These are phyloP conservation scores for Peterozyma toletana DNA, from an alignment of 805 yeast species.

Conservation along the genomic window DNA sequence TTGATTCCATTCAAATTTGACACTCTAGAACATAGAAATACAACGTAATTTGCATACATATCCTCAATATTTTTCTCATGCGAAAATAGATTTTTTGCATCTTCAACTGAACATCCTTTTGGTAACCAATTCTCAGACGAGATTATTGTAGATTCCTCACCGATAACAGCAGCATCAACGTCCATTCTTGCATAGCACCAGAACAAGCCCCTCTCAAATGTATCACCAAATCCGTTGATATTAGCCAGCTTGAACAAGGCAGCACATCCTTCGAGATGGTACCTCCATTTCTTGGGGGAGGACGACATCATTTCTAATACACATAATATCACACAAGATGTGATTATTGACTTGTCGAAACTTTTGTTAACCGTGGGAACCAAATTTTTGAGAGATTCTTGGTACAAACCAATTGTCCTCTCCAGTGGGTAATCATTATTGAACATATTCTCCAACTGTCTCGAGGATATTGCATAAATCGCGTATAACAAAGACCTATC, in stretches of 20 bases:
- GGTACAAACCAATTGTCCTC: slow-evolving; percentile 23
- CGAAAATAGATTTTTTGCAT: slow-evolving; percentile 17
- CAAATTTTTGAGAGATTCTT: slow-evolving; percentile 23
- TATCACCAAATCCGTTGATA: slow-evolving; percentile 27
- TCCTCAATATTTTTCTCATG: slow-evolving; percentile 11
- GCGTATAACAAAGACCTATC: slow-evolving; percentile 17
- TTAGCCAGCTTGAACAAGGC: slow-evolving; percentile 26
- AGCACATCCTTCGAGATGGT: slow-evolving; percentile 34
- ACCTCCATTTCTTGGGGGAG: slow-evolving; percentile 31
- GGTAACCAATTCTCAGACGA: slow-evolving; percentile 28
- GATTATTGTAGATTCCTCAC: slow-evolving; percentile 28
- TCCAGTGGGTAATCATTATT: slow-evolving; percentile 16
- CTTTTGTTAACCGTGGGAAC: slow-evolving; percentile 25
- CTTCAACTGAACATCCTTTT: slow-evolving; percentile 10
- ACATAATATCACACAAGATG: slow-evolving; percentile 16
- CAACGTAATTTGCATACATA: slow-evolving; percentile 32
- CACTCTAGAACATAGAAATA: slow-evolving; percentile 27
- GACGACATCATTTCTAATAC: slow-evolving; percentile 22
- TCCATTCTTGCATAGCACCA: slow-evolving; percentile 38
- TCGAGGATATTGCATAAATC: slow-evolving; percentile 24
- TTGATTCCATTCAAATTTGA: slow-evolving; percentile 22
- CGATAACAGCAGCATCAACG: slow-evolving; percentile 29
- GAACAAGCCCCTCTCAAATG: slow-evolving; percentile 27
- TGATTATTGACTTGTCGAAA: slow-evolving; percentile 16
- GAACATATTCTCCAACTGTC: slow-evolving; percentile 23